phyloP scores from a whole-genome alignment of 1,284 basidiomycete species.

The Naganishia liquefaciens region DNA sequence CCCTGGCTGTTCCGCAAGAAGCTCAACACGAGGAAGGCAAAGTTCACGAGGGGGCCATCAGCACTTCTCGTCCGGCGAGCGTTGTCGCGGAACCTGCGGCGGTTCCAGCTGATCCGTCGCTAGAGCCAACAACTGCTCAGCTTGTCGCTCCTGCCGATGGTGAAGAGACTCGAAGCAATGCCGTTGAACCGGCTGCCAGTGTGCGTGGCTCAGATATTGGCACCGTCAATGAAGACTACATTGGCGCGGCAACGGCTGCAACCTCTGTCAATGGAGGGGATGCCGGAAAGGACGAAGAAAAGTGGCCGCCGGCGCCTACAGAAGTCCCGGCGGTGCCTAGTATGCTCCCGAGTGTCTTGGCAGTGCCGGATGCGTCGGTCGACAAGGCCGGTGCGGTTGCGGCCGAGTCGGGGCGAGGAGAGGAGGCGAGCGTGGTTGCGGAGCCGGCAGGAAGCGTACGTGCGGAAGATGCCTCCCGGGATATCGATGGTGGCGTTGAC shows the following conservation, averaged over 20 bases:
- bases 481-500: neutral
- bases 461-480: no score
- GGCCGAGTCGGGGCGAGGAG: neutral
- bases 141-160: neutral
- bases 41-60: conserved; percentile 1
- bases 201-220: conserved; percentile 7
- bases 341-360: conserved; percentile 20
- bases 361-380: neutral
- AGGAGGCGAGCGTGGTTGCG: conserved; percentile 11
- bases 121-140: no score
- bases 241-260: neutral
- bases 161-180: neutral
- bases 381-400: neutral
- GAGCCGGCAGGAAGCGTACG: conserved; percentile 19
- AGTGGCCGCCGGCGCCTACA: conserved; percentile 34
- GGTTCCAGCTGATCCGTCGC: no score
- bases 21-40: conserved; percentile 22
- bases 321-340: conserved; percentile 30
- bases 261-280: neutral
- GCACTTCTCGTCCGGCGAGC: neutral
- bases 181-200: conserved; percentile 5
- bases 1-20: conserved; percentile 15
- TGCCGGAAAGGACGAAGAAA: neutral
- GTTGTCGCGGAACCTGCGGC: conserved; percentile 16
- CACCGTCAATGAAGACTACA: neutral